Evolutionary conservation across 306 rosid genomes (phyloP), one percentile per base, ranked within the genome.

Genomic region (Vigna trinervia): DNA sequence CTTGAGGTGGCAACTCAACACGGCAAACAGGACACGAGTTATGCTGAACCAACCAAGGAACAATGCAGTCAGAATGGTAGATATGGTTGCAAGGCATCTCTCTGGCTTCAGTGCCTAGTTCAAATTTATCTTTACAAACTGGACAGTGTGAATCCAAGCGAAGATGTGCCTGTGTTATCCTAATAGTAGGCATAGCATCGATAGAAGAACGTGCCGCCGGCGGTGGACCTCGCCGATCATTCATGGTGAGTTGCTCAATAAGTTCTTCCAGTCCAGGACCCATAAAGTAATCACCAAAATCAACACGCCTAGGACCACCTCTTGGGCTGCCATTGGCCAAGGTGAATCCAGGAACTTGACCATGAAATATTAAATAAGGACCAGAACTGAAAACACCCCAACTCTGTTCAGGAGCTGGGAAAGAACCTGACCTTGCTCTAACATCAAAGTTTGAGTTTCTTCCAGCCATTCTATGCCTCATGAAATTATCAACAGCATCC

Each of bases 11-110:
- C 67, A 92, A 80, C 86, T 92, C 96, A 50, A 87, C 77, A 26
- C 96, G 92, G 77, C 97, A 92, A 45, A 92, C 96, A 48, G 97
- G 97, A 63, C 97, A 92, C 0, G 97, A 88, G 80, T 92, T 90
- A 70, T 87, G 96, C 80, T 78, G 89, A 77, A 78, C 87, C 86
- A 90, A 78, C 97, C 97, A 92, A 74, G 97, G 94, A 62, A 90
- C 75, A 36, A 92, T 89, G 74, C 97, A 90, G 58, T 90, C 97
- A 41, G 91, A 74, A 85, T 92, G 97, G 87, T 92, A 92, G 5
- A 92, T 86, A 75, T 92, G 97, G 82, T 87, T 83, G 62, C 96
- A 92, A 3, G 97, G 97, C 97, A 92, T 89, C 82, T 78, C 84
- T 71, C 90, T 87, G 12, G 96, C 97, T 77, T 89, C 90, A 14